Base-by-base conservation (phyloP, 345 rosid genomes). In the Bruguiera sexangula region DNA sequence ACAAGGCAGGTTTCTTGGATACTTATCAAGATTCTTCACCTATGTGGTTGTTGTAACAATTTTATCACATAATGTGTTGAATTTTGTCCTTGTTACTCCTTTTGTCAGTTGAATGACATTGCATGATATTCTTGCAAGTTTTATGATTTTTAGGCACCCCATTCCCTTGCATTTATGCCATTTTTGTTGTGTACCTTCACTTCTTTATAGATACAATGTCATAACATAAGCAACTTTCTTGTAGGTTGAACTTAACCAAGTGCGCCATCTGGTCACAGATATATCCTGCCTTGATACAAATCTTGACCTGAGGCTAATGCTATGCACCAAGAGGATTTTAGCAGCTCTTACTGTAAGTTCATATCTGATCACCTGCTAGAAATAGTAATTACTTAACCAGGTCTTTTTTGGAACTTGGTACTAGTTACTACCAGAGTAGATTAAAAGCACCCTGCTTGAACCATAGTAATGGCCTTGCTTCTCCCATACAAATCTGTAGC, bases 281-380 rank as follows among this genome's bases (percentile, higher is more conserved):
- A 67, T 86, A 50, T 85, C 89, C 0, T 89, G 89, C 76, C 82
- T 85, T 59, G 79, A 80, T 66, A 86, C 76, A 83, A 77, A 83
- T 85, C 72, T 87, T 5, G 97, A 89, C 73, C 69, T 91, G 76
- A 87, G 97, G 84, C 73, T 91, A 34, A 75, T 81, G 87, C 72
- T 89, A 10, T 8, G 74, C 73, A 39, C 82, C 55, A 87, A 86
- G 73, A 85, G 76, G 74, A 80, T 76, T 57, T 39, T 82, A 43
- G 73, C 76, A 8, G 26, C 68, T 70, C 81, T 81, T 20, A 63
- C 74, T 1, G 91, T 86, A 70, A 88, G 86, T 78, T 61, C 34
- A 32, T 72, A 37, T 54, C 4, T 69, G 24, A 7, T 20, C 56
- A 63, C 46, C 19, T 61, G 15, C 36, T 27, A 20, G 13, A 48